phyloP scores from a whole-genome alignment of 805 yeast genomes.

The Cyberlindnera petersonii region DNA sequence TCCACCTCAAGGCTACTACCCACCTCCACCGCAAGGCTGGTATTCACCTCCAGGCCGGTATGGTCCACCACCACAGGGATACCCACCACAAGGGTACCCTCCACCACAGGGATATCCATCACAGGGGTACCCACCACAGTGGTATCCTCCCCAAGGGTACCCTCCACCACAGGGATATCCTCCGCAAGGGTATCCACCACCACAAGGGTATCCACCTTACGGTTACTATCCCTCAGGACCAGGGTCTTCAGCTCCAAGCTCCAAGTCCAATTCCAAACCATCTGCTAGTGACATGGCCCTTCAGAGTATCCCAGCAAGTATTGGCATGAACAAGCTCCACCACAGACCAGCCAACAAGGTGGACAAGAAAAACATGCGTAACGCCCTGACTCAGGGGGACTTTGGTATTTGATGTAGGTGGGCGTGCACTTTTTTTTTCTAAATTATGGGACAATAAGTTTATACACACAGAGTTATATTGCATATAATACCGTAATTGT shows the following conservation, averaged over 20 bases:
- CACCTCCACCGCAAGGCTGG: constrained; percentile 2
- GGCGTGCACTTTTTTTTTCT: too few relatives aligned
- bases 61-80: constrained; percentile 20
- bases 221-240: constrained; percentile 16
- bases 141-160: constrained; percentile 24
- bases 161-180: constrained; percentile 20
- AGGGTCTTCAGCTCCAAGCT: constrained; percentile 10
- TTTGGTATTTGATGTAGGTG: constrained; percentile 53
- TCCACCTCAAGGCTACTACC: constrained; percentile 9
- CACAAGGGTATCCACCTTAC: constrained; percentile 25
- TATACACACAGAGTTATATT: background rate
- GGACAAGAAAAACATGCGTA: constrained; percentile 56
- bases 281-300: constrained; percentile 40
- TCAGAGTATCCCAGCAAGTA: constrained; percentile 44
- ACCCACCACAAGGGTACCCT: constrained; percentile 19
- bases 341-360: constrained; percentile 38
- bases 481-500: too few relatives aligned
- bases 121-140: constrained; percentile 13
- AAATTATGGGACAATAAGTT: background rate
- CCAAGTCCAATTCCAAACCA: constrained; percentile 10
- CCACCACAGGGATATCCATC: constrained; percentile 11
- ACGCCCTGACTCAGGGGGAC: constrained; percentile 60
- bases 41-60: constrained; percentile 12
- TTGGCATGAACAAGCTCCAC: constrained; percentile 38
- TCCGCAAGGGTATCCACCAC: constrained; percentile 16